phyloP scores from a whole-genome alignment of 2,329 filamentous ascomycete species.

The Fusarium dimerum region DNA sequence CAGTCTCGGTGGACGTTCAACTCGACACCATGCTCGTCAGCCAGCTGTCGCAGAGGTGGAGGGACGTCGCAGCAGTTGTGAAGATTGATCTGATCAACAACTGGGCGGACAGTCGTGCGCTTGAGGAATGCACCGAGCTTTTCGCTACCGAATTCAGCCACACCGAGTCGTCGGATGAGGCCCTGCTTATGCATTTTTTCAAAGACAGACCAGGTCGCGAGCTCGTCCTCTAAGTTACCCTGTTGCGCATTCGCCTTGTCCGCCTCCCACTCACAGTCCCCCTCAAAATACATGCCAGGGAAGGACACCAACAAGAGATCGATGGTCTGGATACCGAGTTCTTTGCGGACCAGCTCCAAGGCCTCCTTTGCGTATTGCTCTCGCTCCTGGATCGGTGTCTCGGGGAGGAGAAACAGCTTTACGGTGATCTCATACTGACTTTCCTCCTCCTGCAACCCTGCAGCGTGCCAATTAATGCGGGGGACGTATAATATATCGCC shows the following conservation, averaged over 20 bases:
- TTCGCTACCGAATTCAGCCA: conserved; percentile 88
- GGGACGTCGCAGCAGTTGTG: conserved; percentile 96
- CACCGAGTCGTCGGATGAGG: conserved; percentile 72
- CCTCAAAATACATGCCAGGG: conserved; percentile 90
- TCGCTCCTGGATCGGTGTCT: conserved; percentile 64
- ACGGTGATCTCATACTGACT: conserved; percentile 91
- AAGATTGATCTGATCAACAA: conserved; percentile 94
- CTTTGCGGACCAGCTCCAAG: conserved; percentile 75
- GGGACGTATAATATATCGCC: conserved; percentile 72
- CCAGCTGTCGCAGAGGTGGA: conserved; percentile 79
- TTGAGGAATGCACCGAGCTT: conserved; percentile 77
- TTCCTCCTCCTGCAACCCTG: conserved; percentile 77
- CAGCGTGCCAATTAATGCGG: conserved; percentile 69
- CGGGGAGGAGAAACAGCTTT: conserved; percentile 90
- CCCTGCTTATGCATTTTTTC: conserved; percentile 74
- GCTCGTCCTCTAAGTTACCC: conserved; percentile 67
- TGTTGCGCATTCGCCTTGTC: conserved; percentile 62
- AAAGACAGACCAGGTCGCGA: conserved; percentile 69
- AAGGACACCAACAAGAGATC: conserved; percentile 93
- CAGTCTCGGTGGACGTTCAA: conserved; percentile 93
- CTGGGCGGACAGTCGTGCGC: conserved; percentile 69
- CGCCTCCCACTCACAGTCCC: conserved; percentile 81
- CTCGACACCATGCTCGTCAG: conserved; percentile 82
- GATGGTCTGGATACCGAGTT: conserved; percentile 73
- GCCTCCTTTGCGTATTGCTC: conserved; percentile 75